A percentile compares a stretch with the other conserved stretches of the same genome.
These are phyloP conservation scores for Pichia exigua DNA, from an alignment of 805 yeast species.

Conservation along the genomic window DNA sequence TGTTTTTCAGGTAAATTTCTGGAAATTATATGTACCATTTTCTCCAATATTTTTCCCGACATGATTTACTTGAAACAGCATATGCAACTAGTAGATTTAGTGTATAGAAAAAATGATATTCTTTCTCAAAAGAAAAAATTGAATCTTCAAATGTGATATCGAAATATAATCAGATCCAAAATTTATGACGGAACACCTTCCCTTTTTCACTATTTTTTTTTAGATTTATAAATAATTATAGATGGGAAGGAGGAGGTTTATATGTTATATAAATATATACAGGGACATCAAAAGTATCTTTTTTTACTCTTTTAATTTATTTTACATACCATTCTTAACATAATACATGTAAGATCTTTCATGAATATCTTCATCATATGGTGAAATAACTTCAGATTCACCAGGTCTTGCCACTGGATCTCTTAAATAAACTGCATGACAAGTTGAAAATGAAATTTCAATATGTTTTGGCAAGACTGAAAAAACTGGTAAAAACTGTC, in stretches of 20 bases:
- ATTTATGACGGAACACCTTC: neutral
- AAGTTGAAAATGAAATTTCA: conserved; percentile 82
- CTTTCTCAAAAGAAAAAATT: neutral
- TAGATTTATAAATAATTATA: neutral
- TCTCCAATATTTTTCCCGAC: neutral
- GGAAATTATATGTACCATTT: neutral
- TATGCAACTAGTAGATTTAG: too few relatives aligned
- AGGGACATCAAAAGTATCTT: neutral
- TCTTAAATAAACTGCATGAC: conserved; percentile 94
- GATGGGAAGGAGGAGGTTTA: neutral
- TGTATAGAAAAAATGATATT: too few relatives aligned
- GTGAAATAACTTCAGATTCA: conserved; percentile 90
- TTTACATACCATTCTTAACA: conserved; percentile 54
- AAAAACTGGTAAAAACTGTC: conserved; percentile 88
- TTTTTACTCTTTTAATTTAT: neutral
- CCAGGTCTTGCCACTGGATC: conserved; percentile 98
- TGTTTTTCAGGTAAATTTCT: conserved; percentile 18
- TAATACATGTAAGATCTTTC: conserved; percentile 95
- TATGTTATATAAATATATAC: neutral
- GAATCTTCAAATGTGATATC: neutral
- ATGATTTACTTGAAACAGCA: neutral
- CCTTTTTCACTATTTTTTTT: neutral
- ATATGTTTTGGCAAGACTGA: conserved; percentile 88
- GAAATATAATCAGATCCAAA: neutral
- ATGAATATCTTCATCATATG: conserved; percentile 73